A percentile compares a stretch with the other conserved stretches of the same genome.
These are phyloP conservation scores for Lippia alba DNA, from an alignment of 305 asterid genomes.

Conservation along the genomic window DNA sequence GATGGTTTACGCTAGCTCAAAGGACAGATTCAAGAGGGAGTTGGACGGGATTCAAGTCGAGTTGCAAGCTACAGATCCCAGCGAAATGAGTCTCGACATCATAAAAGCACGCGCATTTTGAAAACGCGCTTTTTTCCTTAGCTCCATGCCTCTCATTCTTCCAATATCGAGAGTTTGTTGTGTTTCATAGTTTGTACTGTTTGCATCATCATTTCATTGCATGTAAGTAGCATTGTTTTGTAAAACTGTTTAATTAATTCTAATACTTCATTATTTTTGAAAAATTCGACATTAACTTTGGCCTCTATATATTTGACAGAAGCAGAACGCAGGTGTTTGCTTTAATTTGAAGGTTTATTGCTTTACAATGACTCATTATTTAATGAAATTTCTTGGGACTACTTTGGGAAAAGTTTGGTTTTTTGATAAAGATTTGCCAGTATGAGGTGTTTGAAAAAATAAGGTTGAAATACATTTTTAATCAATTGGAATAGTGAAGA, in stretches of 20 bases:
- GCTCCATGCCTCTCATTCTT: background rate
- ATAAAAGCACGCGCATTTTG: slow-evolving; percentile 38
- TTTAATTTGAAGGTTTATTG: too few species aligned
- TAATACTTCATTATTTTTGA: slow-evolving; percentile 25
- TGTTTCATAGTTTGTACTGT: slow-evolving; percentile 2
- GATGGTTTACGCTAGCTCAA: slow-evolving; percentile 47
- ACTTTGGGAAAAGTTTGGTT: too few species aligned
- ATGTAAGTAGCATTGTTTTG: background rate
- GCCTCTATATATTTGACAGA: background rate
- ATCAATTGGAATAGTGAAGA: too few species aligned
- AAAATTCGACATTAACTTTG: slow-evolving; percentile 20
- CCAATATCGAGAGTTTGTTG: background rate
- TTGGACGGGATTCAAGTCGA: slow-evolving; percentile 47
- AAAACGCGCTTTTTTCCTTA: background rate
- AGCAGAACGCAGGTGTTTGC: background rate
- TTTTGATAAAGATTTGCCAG: too few species aligned
- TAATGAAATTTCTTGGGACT: too few species aligned
- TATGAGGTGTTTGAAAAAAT: too few species aligned
- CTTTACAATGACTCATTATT: too few species aligned
- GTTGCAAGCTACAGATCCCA: slow-evolving; percentile 47
- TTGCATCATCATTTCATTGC: background rate
- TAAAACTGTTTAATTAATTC: slow-evolving; percentile 6
- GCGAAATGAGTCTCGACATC: slow-evolving; percentile 48
- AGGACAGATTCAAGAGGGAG: slow-evolving; percentile 48
- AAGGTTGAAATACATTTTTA: too few species aligned